A percentile compares a stretch with the other conserved stretches of the same genome.
Evolutionary conservation across 1,139 yeast species (phyloP).

Genomic region (Suhomyces bolitotheri): DNA sequence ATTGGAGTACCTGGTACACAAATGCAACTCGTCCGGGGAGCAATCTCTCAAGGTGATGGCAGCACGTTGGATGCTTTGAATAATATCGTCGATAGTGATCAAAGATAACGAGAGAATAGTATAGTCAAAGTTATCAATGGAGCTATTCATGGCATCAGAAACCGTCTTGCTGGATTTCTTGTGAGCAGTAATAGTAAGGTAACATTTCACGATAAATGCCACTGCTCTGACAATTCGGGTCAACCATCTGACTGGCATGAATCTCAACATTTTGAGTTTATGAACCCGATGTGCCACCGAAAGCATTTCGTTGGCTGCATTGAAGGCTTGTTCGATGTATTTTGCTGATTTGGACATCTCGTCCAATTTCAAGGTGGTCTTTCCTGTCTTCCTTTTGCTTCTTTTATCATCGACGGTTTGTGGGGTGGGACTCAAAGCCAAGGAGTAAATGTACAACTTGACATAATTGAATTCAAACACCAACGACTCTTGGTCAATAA

Average conservation of each 20-base stretch:
- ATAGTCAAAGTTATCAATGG: slow-evolving; percentile 43
- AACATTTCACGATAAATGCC: slow-evolving; percentile 85
- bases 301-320: slow-evolving; percentile 79
- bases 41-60: slow-evolving; percentile 78
- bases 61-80: slow-evolving; percentile 66
- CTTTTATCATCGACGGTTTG: slow-evolving; percentile 20
- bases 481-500: slow-evolving; percentile 67
- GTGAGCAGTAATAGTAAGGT: slow-evolving; percentile 62
- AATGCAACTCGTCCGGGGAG: slow-evolving; percentile 85
- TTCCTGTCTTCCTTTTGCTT: slow-evolving; percentile 22
- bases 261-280: slow-evolving; percentile 59
- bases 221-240: slow-evolving; percentile 87
- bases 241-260: slow-evolving; percentile 90
- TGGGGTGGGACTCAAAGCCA: slow-evolving; percentile 60
- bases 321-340: slow-evolving; percentile 79
- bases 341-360: slow-evolving; percentile 74
- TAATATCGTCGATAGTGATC: slow-evolving; percentile 69
- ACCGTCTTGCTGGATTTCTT: slow-evolving; percentile 19
- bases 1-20: slow-evolving; percentile 78
- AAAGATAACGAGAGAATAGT: slow-evolving; percentile 61
- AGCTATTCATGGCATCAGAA: slow-evolving; percentile 10
- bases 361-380: slow-evolving; percentile 53
- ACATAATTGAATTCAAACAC: slow-evolving; percentile 84
- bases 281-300: slow-evolving; percentile 73
- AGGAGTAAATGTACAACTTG: slow-evolving; percentile 76